Conservation (phyloP, 2,329 filamentous ascomycete genomes). For the Alternaria atra region DNA sequence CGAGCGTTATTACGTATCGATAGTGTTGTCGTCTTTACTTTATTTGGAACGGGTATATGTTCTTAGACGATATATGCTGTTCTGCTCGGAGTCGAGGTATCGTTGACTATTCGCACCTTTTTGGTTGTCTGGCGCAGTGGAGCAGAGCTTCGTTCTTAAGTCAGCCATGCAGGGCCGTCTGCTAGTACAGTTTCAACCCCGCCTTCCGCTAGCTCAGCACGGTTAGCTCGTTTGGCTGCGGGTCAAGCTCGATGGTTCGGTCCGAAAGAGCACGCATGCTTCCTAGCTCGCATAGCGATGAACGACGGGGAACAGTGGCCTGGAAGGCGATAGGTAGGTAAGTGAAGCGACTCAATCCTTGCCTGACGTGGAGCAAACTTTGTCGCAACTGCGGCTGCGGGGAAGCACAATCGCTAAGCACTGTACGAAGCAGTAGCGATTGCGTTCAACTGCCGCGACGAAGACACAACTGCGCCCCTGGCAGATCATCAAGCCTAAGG, state of each 20-base stretch:
- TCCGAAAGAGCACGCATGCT: neutral
- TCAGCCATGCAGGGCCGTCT: neutral
- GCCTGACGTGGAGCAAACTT: neutral
- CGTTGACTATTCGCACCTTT: neutral
- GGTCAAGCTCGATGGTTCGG: neutral
- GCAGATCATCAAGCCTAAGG: no score
- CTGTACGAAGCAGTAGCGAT: no score
- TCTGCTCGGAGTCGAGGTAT: neutral
- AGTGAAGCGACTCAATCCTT: neutral
- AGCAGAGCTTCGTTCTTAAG: neutral
- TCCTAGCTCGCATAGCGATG: slow-evolving; percentile 8
- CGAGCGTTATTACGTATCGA: neutral
- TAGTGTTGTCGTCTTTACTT: neutral
- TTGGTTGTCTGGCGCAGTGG: neutral
- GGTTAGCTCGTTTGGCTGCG: neutral
- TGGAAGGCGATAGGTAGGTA: neutral
- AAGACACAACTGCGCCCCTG: no score
- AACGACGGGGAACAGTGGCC: slow-evolving; percentile 6
- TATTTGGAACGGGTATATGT: neutral
- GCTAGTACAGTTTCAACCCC: neutral
- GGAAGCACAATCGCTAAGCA: neutral
- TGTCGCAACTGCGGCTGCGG: neutral
- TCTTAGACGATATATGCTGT: neutral
- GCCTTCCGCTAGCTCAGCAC: neutral
- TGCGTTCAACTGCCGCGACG: no score